Base-by-base conservation (phyloP, 257 asterid species). In the Gentiana straminea region DNA sequence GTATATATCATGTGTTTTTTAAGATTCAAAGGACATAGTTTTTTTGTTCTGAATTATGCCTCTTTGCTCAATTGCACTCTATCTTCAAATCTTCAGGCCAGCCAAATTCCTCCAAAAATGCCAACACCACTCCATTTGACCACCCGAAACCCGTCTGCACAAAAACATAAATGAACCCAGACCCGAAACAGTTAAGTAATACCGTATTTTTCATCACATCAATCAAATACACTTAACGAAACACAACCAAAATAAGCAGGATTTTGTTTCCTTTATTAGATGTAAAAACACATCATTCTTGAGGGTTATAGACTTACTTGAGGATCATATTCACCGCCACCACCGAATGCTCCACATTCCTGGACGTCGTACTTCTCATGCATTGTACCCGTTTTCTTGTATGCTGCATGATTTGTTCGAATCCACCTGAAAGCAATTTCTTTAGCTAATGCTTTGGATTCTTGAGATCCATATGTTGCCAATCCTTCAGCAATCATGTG, bases 81-180 rank as follows among this genome's bases (percentile, higher is more conserved):
- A 79, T 64, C 63, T 68, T 71, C 51, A 69, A 59, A 66, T 75
- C 82, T 54, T 75, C 32, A 7, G 88, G 71, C 98, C 97, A 92
- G 62, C 99, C 97, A 36, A 88, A 85, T 66, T 85, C 91, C 86
- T 92, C 99, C 79, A 92, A 67, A 66, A 88, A 82, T 9, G 94
- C 84, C 59, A 92, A 68, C 2, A 88, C 87, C 13, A 85, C 94
- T 59, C 99, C 99, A 61, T 92, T 92, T 2, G 99, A 74, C 99
- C 99, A 92, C 2, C 99, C 97, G 48, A 92, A 92, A 43, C 99
- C 99, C 44, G 95, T 88, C 98, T 92, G 86, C 77, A 38, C 52
- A 53, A 6, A 51, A 53, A 13, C 50, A 57, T 11, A 39, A 54
- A 2, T n/a, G 33, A 24, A 24, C 35, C 4, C 35, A 52, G n/a